Evolutionary conservation across 2,329 filamentous ascomycete genomes (phyloP).

Genomic region (Pyrenophora tritici-repentis): DNA sequence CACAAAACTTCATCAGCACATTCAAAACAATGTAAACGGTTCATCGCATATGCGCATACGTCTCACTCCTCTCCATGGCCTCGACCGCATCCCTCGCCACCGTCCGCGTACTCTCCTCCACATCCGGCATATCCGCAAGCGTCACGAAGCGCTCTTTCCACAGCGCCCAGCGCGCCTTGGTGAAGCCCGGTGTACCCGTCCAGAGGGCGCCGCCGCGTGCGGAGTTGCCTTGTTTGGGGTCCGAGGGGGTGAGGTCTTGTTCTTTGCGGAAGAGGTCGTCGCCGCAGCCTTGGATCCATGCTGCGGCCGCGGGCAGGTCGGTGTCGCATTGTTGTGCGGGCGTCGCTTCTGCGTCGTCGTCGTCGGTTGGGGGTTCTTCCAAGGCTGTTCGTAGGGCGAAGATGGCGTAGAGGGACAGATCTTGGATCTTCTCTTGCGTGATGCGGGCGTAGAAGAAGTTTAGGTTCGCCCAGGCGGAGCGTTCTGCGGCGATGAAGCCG

Average conservation of each 20-base stretch:
- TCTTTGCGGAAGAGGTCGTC: constrained; percentile 29
- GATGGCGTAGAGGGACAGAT: constrained; percentile 33
- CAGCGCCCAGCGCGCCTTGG: constrained; percentile 38
- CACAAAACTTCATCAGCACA: not conserved
- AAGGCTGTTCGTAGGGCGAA: constrained; percentile 39
- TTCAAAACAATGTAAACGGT: not conserved
- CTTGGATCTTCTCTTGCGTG: constrained; percentile 17
- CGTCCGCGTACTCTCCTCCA: constrained; percentile 29
- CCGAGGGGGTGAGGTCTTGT: constrained; percentile 35
- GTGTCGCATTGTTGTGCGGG: constrained; percentile 32
- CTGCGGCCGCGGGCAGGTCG: constrained; percentile 35
- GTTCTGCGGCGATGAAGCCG: constrained; percentile 28
- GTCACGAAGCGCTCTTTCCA: constrained; percentile 41
- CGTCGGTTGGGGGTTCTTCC: constrained; percentile 24
- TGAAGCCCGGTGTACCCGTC: constrained; percentile 37
- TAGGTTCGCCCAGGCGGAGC: constrained; percentile 38
- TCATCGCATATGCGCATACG: constrained; percentile 12
- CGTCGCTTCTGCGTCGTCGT: constrained; percentile 16
- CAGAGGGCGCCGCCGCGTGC: constrained; percentile 36
- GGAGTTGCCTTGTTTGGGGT: constrained; percentile 35
- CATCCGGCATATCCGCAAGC: constrained; percentile 24
- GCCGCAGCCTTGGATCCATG: constrained; percentile 35
- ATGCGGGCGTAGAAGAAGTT: constrained; percentile 40
- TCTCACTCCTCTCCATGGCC: constrained; percentile 39
- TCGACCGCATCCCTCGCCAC: constrained; percentile 32